Evolutionary conservation across 208 protist genomes (phyloP).

Genomic region (Trypanosoma lewisi): DNA sequence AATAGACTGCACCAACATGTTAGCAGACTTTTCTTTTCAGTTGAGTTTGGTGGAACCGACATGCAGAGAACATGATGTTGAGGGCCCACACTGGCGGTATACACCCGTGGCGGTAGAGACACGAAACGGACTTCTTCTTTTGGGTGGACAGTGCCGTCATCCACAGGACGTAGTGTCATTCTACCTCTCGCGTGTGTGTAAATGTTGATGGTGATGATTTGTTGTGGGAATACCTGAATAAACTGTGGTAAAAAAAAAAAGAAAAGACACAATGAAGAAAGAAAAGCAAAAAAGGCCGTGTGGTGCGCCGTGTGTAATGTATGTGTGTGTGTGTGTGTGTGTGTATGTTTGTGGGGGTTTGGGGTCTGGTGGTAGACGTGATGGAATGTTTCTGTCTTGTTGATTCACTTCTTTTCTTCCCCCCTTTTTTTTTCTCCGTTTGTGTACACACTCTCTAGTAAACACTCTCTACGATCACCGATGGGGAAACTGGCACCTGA

Average conservation of each 20-base stretch:
- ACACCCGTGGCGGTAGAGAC: conserved; percentile 39
- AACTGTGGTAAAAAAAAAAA: too few relatives aligned
- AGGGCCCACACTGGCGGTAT: conserved; percentile 70
- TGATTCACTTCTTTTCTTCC: conserved; percentile 2
- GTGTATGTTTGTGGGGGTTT: too few relatives aligned
- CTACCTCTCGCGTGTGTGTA: neutral
- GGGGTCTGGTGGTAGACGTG: too few relatives aligned
- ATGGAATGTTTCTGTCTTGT: too few relatives aligned
- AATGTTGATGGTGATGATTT: neutral
- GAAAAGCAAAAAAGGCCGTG: too few relatives aligned
- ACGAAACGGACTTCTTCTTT: conserved; percentile 40
- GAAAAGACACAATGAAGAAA: too few relatives aligned
- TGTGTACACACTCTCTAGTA: conserved; percentile 7
- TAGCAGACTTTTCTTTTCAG: conserved; percentile 1
- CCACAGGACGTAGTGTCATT: conserved; percentile 36
- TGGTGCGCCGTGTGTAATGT: too few relatives aligned
- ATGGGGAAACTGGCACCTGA: conserved; percentile 39
- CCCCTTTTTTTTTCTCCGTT: conserved; percentile 10
- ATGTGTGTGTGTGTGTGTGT: too few relatives aligned
- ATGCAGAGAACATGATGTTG: neutral
- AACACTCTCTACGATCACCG: too few relatives aligned
- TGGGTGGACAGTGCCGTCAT: conserved; percentile 72
- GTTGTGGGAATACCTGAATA: too few relatives aligned
- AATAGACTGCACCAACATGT: conserved; percentile 13
- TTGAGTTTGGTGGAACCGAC: conserved; percentile 6